Evolutionary conservation across 2,329 filamentous ascomycete genomes (phyloP), one percentile per base, ranked within the genome.

Genomic region (Verticillium albo-atrum): DNA sequence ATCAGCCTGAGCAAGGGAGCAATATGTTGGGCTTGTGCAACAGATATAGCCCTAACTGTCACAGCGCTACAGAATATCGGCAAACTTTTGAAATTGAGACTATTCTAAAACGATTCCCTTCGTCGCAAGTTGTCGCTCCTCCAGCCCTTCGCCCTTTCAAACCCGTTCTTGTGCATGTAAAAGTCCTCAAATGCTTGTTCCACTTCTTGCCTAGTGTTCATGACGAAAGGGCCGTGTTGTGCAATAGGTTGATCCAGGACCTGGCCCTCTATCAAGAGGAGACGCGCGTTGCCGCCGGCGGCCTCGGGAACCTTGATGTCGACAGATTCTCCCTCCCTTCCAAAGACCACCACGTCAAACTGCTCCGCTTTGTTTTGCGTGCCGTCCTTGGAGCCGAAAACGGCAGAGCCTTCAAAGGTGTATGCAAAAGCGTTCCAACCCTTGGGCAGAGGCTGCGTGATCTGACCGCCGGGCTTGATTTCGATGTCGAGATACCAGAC

Each of bases 401-500:
- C 77, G 1, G 86, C 87, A 6, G 82, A 84, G 25, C 94, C 94
- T 60, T 87, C 81, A n/a, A 97, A 80, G 3, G 86, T 89, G 74
- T 97, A 98, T 15, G 89, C 88, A 69, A 98, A 98, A 2, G 91
- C 87, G 72, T 96, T 97, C 91, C 92, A 98, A 26, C 87, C 89
- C 62, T 80, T 76, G 0, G 94, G 94, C 3, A 98, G 70, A 4
- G 84, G 74, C 77, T 97, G 94, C 25, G 79, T 81, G 64, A 98
- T 79, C 60, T 81, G 85, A 53, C 91, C 92, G 57, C 94, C 94
- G 0, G 93, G 92, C 68, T 86, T 77, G 57, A 98, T 84, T n/a
- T 84, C 87, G 57, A 97, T 79, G 71, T 98, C 94, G 51, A 98
- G 81, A 63, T 97, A 82, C 94, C 94, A 98, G 17, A 98, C 92